phyloP scores from a whole-genome alignment of 176 grass and related monocot genomes.

The Bonia amplexicaulis region DNA sequence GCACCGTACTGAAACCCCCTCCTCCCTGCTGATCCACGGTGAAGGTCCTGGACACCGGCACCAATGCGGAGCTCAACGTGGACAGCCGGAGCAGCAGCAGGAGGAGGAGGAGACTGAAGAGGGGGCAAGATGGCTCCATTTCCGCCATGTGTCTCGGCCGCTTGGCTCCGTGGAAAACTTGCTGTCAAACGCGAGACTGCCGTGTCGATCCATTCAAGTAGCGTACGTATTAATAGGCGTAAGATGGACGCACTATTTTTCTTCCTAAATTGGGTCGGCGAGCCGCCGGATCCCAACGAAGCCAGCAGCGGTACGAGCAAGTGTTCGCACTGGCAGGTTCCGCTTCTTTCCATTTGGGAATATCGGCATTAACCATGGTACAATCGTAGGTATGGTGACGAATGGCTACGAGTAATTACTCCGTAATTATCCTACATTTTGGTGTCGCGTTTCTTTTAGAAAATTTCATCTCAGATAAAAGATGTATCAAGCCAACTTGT shows the following conservation, averaged over 20 bases:
- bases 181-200: too few species aligned
- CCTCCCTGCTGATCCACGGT: conserved; percentile 16
- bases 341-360: too few species aligned
- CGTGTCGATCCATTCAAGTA: too few species aligned
- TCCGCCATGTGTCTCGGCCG: not conserved
- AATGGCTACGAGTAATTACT: too few species aligned
- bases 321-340: too few species aligned
- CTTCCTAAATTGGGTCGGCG: too few species aligned
- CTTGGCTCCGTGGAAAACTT: too few species aligned
- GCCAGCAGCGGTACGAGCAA: too few species aligned
- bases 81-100: not conserved
- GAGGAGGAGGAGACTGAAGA: not conserved
- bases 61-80: not conserved
- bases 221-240: not conserved
- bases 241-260: too few species aligned
- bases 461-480: not conserved
- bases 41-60: not conserved
- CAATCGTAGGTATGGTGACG: too few species aligned
- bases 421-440: not conserved
- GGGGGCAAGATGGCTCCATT: not conserved
- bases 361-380: too few species aligned
- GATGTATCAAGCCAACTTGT: not conserved
- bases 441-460: not conserved
- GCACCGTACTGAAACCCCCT: conserved; percentile 30
- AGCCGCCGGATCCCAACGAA: too few species aligned